Evolutionary conservation across 2,329 filamentous ascomycete species (phyloP).

Genomic region (Gliomastix tumulicola): DNA sequence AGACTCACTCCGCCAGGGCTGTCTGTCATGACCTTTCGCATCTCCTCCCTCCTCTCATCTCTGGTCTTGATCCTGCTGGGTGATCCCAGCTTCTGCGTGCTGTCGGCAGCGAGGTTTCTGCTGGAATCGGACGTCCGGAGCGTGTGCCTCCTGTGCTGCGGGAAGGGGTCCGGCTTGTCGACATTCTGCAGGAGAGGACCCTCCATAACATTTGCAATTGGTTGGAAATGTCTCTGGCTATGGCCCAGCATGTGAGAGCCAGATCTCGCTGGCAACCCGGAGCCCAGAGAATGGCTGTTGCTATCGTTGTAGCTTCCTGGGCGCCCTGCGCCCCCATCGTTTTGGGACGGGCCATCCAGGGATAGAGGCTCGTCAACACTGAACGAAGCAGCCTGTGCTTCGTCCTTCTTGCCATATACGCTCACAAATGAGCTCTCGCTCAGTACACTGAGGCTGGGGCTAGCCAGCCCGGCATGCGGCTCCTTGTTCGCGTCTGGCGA

Average conservation of each 20-base stretch:
- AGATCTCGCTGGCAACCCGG: slow-evolving; percentile 19
- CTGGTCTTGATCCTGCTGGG: slow-evolving; percentile 21
- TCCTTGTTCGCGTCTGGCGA: slow-evolving; percentile 24
- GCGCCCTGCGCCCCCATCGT: background rate
- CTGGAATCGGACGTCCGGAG: slow-evolving; percentile 11
- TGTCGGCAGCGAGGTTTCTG: slow-evolving; percentile 4
- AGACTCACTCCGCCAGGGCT: slow-evolving; percentile 29
- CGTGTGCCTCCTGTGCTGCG: slow-evolving; percentile 16
- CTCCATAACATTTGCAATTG: slow-evolving; percentile 37
- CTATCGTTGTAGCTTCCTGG: slow-evolving; percentile 1
- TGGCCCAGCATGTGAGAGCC: slow-evolving; percentile 18
- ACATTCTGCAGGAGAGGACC: slow-evolving; percentile 43
- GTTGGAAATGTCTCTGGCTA: slow-evolving; percentile 32
- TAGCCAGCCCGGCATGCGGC: slow-evolving; percentile 34
- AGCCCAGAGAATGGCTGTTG: slow-evolving; percentile 4
- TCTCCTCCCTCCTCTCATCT: slow-evolving; percentile 39
- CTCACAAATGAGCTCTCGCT: slow-evolving; percentile 63
- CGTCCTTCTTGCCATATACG: slow-evolving; percentile 47
- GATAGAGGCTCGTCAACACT: slow-evolving; percentile 20
- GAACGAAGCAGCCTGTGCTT: slow-evolving; percentile 12
- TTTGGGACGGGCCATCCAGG: slow-evolving; percentile 15
- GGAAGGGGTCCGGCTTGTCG: slow-evolving; percentile 31
- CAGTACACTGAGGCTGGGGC: slow-evolving; percentile 55
- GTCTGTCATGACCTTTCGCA: slow-evolving; percentile 42
- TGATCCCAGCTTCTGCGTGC: slow-evolving; percentile 1